phyloP scores from a whole-genome alignment of 257 asterid species.

The Cordia subcordata region DNA sequence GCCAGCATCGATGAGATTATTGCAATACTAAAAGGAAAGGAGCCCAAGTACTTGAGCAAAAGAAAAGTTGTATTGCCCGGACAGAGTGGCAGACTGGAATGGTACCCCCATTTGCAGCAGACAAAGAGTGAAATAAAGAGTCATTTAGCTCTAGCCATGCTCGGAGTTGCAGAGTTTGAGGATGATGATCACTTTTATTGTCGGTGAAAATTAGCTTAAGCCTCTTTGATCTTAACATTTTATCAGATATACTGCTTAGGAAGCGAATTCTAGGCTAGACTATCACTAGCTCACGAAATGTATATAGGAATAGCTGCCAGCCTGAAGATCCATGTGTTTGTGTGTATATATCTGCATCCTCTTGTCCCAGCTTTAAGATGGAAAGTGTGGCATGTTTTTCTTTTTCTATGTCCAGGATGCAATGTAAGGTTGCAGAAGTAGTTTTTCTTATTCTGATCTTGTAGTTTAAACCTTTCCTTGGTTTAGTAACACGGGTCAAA shows the following conservation, averaged over 20 bases:
- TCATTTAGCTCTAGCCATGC: slow-evolving; percentile 91
- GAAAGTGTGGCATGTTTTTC: background rate
- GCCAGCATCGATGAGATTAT: slow-evolving; percentile 50
- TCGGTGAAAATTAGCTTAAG: slow-evolving; percentile 33
- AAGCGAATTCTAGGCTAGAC: no score
- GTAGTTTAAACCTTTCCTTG: no score
- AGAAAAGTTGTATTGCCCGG: slow-evolving; percentile 31
- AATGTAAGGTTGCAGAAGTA: no score
- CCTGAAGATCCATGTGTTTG: background rate
- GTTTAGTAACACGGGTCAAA: no score
- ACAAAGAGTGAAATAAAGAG: slow-evolving; percentile 71
- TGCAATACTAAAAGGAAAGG: slow-evolving; percentile 40
- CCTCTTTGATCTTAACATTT: background rate
- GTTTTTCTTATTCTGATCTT: no score
- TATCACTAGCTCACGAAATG: background rate
- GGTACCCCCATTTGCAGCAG: no score
- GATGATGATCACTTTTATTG: slow-evolving; percentile 50
- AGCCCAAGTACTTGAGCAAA: slow-evolving; percentile 16
- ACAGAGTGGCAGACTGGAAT: slow-evolving; percentile 14
- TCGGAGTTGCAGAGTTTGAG: slow-evolving; percentile 69
- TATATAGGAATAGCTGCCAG: slow-evolving; percentile 17
- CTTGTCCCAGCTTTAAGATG: background rate
- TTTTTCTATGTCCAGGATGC: no score
- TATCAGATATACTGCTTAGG: no score
- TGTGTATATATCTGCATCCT: slow-evolving; percentile 8